Conservation (phyloP, 208 protist genomes). For the Vickermania spadyakhi region DNA sequence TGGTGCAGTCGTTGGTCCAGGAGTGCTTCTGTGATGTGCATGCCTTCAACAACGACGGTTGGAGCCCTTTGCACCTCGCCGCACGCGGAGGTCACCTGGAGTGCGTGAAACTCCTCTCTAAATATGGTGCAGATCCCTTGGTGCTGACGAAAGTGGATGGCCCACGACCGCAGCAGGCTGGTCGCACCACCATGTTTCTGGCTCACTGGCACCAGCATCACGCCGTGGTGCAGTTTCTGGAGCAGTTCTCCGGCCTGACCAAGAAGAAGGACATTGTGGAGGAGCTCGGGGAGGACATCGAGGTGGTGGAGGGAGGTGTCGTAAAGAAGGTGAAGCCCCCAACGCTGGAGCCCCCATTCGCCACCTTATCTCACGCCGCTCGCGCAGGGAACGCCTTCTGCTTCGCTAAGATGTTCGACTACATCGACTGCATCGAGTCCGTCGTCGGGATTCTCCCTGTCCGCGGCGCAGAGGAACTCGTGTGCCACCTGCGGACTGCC, state of each 20-base stretch:
- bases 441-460: slow-evolving; percentile 1
- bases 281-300: slow-evolving; percentile 1
- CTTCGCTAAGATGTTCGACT: slow-evolving; percentile 32
- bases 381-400: slow-evolving; percentile 5
- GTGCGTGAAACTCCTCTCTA: slow-evolving; percentile 3
- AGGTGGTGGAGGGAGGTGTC: neutral
- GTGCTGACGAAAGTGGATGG: neutral
- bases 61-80: slow-evolving; percentile 6
- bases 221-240: slow-evolving; percentile 6
- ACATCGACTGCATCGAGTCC: slow-evolving; percentile 15
- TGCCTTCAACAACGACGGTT: slow-evolving; percentile 3
- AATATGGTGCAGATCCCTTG: slow-evolving; percentile 1
- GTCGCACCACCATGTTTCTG: slow-evolving; percentile 32
- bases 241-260: neutral
- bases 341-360: neutral
- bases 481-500: slow-evolving; percentile 4
- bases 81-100: slow-evolving; percentile 4
- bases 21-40: slow-evolving; percentile 14
- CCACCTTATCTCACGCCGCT: slow-evolving; percentile 1
- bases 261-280: neutral
- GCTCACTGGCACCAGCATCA: slow-evolving; percentile 30
- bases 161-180: neutral
- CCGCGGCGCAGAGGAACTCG: slow-evolving; percentile 7
- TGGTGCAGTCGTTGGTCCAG: slow-evolving; percentile 17
- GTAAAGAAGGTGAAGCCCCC: neutral